phyloP scores from a whole-genome alignment of 208 protist genomes.

The Leptomonas pyrrhocoris region DNA sequence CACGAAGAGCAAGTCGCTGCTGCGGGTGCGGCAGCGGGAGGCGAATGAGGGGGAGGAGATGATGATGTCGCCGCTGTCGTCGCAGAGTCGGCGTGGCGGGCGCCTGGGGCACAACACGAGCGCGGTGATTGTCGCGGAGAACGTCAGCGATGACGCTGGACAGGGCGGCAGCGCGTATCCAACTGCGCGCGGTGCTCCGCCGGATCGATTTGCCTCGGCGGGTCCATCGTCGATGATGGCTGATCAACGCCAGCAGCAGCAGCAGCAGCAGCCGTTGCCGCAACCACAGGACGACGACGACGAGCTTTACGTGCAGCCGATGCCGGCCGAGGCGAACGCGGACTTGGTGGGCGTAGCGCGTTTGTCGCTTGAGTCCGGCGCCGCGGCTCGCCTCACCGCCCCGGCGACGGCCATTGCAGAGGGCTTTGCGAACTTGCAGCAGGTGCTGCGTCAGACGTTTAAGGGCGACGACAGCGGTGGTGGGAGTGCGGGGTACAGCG shows the following conservation, averaged over 20 bases:
- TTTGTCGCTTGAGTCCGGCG: constrained; percentile 10
- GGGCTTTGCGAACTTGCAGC: constrained; percentile 42
- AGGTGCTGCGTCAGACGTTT: constrained; percentile 27
- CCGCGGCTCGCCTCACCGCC: constrained; percentile 12
- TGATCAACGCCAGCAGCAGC: background rate
- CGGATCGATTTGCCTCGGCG: constrained; percentile 2
- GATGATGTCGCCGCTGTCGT: background rate
- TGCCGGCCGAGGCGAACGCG: constrained; percentile 25
- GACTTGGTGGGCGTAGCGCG: constrained; percentile 30
- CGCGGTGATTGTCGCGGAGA: constrained; percentile 24
- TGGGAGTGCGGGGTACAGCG: background rate
- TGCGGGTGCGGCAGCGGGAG: constrained; percentile 62
- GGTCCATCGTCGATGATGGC: background rate
- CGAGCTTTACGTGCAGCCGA: constrained; percentile 42
- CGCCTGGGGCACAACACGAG: constrained; percentile 20
- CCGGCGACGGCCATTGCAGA: constrained; percentile 34
- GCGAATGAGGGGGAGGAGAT: constrained; percentile 15
- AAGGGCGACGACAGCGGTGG: constrained; percentile 8
- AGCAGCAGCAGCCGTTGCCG: too few relatives aligned
- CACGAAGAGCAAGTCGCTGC: constrained; percentile 69
- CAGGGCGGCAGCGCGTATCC: background rate
- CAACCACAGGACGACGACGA: constrained; percentile 30
- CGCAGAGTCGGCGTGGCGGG: constrained; percentile 1
- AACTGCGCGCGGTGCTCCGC: background rate
- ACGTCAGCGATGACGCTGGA: constrained; percentile 15